Evolutionary conservation across 2,329 filamentous ascomycete species (phyloP), one percentile per base, ranked within the genome.

Genomic region (Knufia petricola): DNA sequence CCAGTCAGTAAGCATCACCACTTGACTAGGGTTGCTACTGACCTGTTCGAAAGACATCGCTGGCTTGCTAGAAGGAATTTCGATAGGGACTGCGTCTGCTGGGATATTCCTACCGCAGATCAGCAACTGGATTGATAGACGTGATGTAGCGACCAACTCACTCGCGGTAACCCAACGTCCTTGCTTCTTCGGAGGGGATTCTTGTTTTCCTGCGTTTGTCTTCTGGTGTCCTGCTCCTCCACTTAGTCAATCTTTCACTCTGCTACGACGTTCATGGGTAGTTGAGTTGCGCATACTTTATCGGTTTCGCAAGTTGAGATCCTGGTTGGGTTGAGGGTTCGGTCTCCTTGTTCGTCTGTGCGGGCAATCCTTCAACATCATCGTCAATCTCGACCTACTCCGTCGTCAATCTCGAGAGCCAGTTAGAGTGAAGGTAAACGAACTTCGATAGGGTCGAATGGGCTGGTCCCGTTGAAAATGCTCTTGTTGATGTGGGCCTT

Each of bases 311-410:
- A 17, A n/a, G 32, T n/a, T n/a, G 32, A 6, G 13, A n/a, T n/a
- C 7, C 15, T 4, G 6, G 32, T 17, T 36, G 6, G 9, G 32
- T 6, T 8, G 15, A 13, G 15, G 6, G 4, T 36, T 36, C 7
- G 4, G 32, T 36, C 15, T n/a, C 32, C 13, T 44, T 32, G 26
- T 19, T 23, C 32, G 23, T 19, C 8, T 3, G 7, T 3, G 24
- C 24, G 32, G 13, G 10, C 3, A 21, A 15, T 21, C 32, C 41
- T 31, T 44, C 7, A 13, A 31, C 3, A 6, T 44, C 41, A 44
- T 44, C 41, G 41, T 44, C 41, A 9, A 32, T n/a, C 7, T 44
- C 41, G 32, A 44, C 3, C 41, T 44, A 26, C 17, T 15, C 41
- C 7, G 8, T 32, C 20, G 41, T 44, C 26, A 44, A 17, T 20